phyloP scores from a whole-genome alignment of 441 rosid species.

The Eruca vesicaria region DNA sequence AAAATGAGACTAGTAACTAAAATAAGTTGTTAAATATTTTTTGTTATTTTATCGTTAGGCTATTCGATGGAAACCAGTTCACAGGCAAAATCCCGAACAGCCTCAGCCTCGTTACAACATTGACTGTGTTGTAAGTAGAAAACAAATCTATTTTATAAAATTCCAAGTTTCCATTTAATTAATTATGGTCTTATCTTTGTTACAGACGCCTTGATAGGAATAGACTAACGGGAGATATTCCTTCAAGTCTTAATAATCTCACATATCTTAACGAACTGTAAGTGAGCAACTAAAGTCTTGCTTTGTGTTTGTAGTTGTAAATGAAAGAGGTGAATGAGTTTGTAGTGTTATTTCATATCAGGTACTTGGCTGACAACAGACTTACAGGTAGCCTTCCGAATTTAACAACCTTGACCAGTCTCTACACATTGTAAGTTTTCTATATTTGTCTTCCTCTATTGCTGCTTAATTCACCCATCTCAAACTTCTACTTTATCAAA shows the following conservation, averaged over 20 bases:
- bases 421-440: conserved; percentile 64
- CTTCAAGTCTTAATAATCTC: conserved; percentile 56
- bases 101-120: conserved; percentile 51
- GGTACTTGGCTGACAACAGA: conserved; percentile 64
- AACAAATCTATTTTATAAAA: no score
- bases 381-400: conserved; percentile 61
- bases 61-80: conserved; percentile 63
- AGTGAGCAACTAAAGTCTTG: conserved; percentile 26
- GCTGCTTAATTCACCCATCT: neutral
- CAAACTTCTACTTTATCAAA: neutral
- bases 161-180: neutral
- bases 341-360: conserved; percentile 33
- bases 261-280: conserved; percentile 55
- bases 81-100: conserved; percentile 55
- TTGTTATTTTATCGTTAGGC: conserved; percentile 38
- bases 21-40: neutral
- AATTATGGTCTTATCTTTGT: neutral
- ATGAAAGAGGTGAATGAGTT: neutral
- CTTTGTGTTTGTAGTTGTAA: neutral
- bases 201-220: conserved; percentile 78
- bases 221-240: conserved; percentile 46
- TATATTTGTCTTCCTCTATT: neutral
- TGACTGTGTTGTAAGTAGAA: conserved; percentile 75
- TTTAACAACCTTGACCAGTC: conserved; percentile 51
- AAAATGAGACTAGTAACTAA: neutral